Percentiles rank a stretch among this genome's conserved stretches.
These are phyloP conservation scores for Niebla homalea DNA, from an alignment of 495 filamentous ascomycete genomes.

Conservation along the genomic window DNA sequence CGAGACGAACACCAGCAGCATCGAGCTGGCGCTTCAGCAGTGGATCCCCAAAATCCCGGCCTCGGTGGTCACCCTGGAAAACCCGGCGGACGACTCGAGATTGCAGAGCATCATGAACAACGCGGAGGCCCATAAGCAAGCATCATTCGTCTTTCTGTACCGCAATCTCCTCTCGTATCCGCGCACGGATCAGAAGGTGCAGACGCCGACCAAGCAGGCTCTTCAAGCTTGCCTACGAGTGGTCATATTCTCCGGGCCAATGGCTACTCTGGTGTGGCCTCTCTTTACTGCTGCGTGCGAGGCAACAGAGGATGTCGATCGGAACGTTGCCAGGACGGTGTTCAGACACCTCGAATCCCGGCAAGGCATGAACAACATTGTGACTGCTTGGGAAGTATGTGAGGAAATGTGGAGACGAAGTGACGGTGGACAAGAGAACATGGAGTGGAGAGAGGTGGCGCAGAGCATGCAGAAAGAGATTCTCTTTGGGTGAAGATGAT, in stretches of 20 bases:
- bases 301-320: constrained; percentile 27
- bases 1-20: constrained; percentile 38
- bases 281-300: constrained; percentile 47
- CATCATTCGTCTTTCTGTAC: constrained; percentile 47
- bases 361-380: constrained; percentile 51
- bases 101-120: constrained; percentile 39
- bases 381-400: constrained; percentile 41
- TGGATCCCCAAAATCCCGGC: constrained; percentile 35
- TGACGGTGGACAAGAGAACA: constrained; percentile 25
- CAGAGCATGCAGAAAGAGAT: constrained; percentile 38
- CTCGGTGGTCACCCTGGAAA: constrained; percentile 18
- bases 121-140: constrained; percentile 48
- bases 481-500: constrained; percentile 34
- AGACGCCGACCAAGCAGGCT: constrained; percentile 34
- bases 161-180: constrained; percentile 36
- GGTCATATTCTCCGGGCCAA: constrained; percentile 38
- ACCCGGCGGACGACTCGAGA: constrained; percentile 17
- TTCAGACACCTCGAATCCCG: constrained; percentile 36
- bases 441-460: constrained; percentile 35
- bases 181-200: constrained; percentile 32
- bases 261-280: constrained; percentile 48
- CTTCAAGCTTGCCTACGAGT: constrained; percentile 40
- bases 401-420: constrained; percentile 43
- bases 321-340: constrained; percentile 30
- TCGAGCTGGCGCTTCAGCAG: constrained; percentile 40